These are phyloP conservation scores for Venturia nashicola DNA, from an alignment of 2,329 filamentous ascomycete species.

Conservation along the genomic window DNA sequence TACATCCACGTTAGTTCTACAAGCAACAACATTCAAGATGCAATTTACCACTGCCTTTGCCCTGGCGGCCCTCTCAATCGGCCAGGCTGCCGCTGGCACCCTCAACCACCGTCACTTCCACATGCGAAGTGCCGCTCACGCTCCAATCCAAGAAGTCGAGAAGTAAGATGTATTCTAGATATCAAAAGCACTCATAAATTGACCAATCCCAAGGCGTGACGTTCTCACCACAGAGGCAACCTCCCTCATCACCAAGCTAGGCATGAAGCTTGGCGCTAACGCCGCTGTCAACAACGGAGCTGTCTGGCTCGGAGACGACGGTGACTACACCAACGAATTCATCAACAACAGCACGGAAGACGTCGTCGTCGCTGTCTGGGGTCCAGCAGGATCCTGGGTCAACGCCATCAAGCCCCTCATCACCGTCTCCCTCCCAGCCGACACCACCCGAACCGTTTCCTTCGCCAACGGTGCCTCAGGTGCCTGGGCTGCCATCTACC, in stretches of 20 bases:
- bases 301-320: slow-evolving; percentile 25
- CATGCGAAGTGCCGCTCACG: slow-evolving; percentile 4
- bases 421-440: slow-evolving; percentile 26
- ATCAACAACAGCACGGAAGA: slow-evolving; percentile 22
- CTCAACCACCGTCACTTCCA: slow-evolving; percentile 10
- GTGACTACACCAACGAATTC: slow-evolving; percentile 23
- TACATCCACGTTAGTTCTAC: background rate
- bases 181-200: background rate
- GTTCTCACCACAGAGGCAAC: background rate
- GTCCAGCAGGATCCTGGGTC: slow-evolving; percentile 21
- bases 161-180: background rate
- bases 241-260: slow-evolving; percentile 4
- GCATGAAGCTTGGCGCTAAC: slow-evolving; percentile 10
- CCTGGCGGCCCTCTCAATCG: slow-evolving; percentile 8
- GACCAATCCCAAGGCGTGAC: slow-evolving; percentile 1
- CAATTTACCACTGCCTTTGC: slow-evolving; percentile 6
- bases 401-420: slow-evolving; percentile 21
- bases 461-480: slow-evolving; percentile 25
- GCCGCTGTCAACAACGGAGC: slow-evolving; percentile 17
- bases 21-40: slow-evolving; percentile 6
- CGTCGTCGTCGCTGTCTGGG: slow-evolving; percentile 26
- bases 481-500: slow-evolving; percentile 28
- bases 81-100: slow-evolving; percentile 7
- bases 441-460: slow-evolving; percentile 25
- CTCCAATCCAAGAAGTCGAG: background rate